Base-by-base conservation (phyloP, 2,329 filamentous ascomycete species). In the Didymellaceae sp. region DNA sequence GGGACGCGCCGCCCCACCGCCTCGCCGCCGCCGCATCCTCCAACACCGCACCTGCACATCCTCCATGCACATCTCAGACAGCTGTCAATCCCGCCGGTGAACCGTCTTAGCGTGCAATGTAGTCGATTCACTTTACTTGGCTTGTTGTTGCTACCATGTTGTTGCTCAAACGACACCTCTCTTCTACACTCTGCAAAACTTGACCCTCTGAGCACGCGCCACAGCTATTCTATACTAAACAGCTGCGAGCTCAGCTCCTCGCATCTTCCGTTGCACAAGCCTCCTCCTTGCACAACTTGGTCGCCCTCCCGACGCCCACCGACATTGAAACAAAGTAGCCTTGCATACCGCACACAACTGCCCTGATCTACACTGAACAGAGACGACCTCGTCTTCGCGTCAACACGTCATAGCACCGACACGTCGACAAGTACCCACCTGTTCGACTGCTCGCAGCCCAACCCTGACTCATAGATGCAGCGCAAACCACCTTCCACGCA, bases 391-490 rank as follows among this genome's bases (percentile, higher is more conserved):
- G 4, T 22, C 4, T 26, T 6, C 4, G n/a, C 7, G 44, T 40
- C 20, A 33, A 11, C 28, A 9, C 18, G 18, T 42, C 39, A 42
- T 32, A 1, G 2, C 18, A n/a, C 26, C 17, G 34, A 21, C 20
- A 35, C 41, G 24, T 18, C 37, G 34, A 26, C 21, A n/a, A 22
- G n/a, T n/a, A n/a, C n/a, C n/a, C n/a, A n/a, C n/a, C n/a, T 46
- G 24, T n/a, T 33, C 46, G 40, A 33, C 10, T 44, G 40, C 44
- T 52, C 42, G 48, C 48, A 46, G 48, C 48, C 48, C 48, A 52
- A 52, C 17, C 16, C 30, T 52, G 48, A 52, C 48, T 52, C 48
- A 45, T 13, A 6, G 7, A 17, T 5, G 24, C 40, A 18, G 31
- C 6, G n/a, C n/a, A n/a, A n/a, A n/a, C n/a, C n/a, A n/a, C n/a